Conservation (phyloP, 768 basidiomycete species). For the Neoboletus subvelutipes region DNA sequence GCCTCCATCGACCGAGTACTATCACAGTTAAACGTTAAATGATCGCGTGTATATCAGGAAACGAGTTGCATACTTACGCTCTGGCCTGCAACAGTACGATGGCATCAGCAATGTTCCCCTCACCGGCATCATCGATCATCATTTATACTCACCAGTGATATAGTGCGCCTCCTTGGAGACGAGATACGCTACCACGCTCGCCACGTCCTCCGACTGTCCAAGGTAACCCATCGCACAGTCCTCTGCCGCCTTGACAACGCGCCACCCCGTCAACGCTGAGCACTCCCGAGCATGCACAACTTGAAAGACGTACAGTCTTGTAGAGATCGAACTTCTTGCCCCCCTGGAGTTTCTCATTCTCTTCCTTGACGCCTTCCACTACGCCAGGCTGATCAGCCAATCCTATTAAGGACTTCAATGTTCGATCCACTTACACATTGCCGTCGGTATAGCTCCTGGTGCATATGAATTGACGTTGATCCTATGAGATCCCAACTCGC, state of each 20-base stretch:
- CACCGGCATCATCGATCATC: not conserved
- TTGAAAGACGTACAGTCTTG: slow-evolving; percentile 1
- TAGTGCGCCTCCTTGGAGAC: slow-evolving; percentile 30
- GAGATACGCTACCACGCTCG: slow-evolving; percentile 31
- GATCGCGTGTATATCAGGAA: not conserved
- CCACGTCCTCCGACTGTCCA: slow-evolving; percentile 24
- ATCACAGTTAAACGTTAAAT: not conserved
- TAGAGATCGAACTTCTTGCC: not conserved
- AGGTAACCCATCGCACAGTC: slow-evolving; percentile 9
- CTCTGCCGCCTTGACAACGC: not conserved
- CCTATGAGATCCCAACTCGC: slow-evolving; percentile 25
- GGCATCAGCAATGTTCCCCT: not conserved
- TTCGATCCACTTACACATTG: slow-evolving; percentile 18
- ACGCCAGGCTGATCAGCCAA: not conserved
- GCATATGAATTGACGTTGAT: slow-evolving; percentile 33
- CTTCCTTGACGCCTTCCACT: slow-evolving; percentile 1
- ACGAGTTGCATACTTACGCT: slow-evolving; percentile 1
- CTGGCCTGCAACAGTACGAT: not conserved
- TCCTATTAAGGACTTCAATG: not conserved
- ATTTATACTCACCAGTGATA: slow-evolving; percentile 25
- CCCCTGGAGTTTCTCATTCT: not conserved
- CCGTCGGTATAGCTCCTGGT: slow-evolving; percentile 30
- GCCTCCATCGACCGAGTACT: slow-evolving; percentile 14
- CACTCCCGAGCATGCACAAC: not conserved
- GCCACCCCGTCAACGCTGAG: not conserved